Conservation (phyloP, 2,329 filamentous ascomycete species). For the Tolypocladium endophyticum region DNA sequence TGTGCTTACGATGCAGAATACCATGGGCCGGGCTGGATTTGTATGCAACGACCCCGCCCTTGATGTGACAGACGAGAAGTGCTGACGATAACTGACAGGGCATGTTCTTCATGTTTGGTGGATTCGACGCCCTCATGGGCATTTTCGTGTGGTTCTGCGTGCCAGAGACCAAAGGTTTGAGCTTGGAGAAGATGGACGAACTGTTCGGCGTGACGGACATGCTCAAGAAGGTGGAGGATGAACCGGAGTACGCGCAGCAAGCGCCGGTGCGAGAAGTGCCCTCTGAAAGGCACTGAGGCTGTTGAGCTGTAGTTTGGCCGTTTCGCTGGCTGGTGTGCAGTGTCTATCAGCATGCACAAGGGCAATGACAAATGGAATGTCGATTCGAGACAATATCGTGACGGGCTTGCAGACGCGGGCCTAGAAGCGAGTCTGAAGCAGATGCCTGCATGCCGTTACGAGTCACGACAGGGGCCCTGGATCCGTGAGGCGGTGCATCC, state of each 20-base stretch:
- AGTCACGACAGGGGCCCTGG: background rate
- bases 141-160: conserved; percentile 57
- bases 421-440: background rate
- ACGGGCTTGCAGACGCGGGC: background rate
- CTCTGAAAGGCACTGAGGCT: conserved; percentile 6
- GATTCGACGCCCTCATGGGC: conserved; percentile 55
- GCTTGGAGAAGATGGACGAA: conserved; percentile 56
- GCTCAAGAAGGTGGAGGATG: conserved; percentile 17
- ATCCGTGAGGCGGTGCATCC: background rate
- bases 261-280: conserved; percentile 16
- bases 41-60: conserved; percentile 14
- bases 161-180: conserved; percentile 59
- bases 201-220: conserved; percentile 49
- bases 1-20: conserved; percentile 57
- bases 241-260: conserved; percentile 16
- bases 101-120: conserved; percentile 60
- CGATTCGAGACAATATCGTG: background rate
- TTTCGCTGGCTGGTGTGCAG: background rate
- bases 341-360: background rate
- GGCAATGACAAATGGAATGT: background rate
- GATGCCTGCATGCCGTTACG: background rate
- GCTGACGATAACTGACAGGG: conserved; percentile 23
- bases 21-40: conserved; percentile 30
- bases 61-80: background rate
- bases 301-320: background rate